A percentile compares a stretch with the other conserved stretches of the same genome.
phyloP scores from a whole-genome alignment of 2,329 filamentous ascomycete species.

The Rhytidhysteron rufulum region DNA sequence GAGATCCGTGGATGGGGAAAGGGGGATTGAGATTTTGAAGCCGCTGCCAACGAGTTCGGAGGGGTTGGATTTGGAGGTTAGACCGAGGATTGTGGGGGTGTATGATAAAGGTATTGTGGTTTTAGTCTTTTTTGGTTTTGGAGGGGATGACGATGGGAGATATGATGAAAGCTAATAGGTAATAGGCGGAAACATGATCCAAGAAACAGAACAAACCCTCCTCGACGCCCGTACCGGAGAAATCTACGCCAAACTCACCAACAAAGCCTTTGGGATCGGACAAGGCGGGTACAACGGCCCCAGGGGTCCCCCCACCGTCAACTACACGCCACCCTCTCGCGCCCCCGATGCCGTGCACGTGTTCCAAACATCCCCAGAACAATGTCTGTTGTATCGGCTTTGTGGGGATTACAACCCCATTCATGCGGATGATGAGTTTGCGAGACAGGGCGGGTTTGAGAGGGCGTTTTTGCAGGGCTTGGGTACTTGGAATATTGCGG shows the following conservation, averaged over 20 bases:
- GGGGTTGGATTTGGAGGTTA: slow-evolving; percentile 39
- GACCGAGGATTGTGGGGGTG: slow-evolving; percentile 40
- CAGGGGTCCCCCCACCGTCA: slow-evolving; percentile 34
- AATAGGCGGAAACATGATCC: slow-evolving; percentile 32
- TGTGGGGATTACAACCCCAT: slow-evolving; percentile 51
- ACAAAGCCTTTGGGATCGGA: slow-evolving; percentile 43
- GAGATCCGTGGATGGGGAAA: slow-evolving; percentile 41
- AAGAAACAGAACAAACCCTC: slow-evolving; percentile 39
- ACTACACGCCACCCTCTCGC: slow-evolving; percentile 29
- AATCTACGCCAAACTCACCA: slow-evolving; percentile 38
- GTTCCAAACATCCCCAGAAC: slow-evolving; percentile 38
- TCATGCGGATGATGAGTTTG: slow-evolving; percentile 43
- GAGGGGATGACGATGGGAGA: slow-evolving; percentile 41
- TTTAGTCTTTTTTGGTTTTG: too few relatives aligned
- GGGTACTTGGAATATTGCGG: slow-evolving; percentile 47
- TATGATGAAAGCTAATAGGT: slow-evolving; percentile 44
- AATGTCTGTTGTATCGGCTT: slow-evolving; percentile 41
- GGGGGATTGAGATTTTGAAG: slow-evolving; percentile 37
- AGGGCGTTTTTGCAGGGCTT: slow-evolving; percentile 47
- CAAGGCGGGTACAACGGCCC: slow-evolving; percentile 46
- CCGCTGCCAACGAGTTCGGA: slow-evolving; percentile 35
- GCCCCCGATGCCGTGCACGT: slow-evolving; percentile 37
- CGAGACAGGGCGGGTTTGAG: slow-evolving; percentile 42
- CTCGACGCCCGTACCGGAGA: slow-evolving; percentile 38
- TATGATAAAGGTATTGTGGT: slow-evolving; percentile 44